A percentile compares a stretch with the other conserved stretches of the same genome.
Evolutionary conservation across 345 rosid genomes (phyloP).

Genomic region (Eucalyptus urophylla): DNA sequence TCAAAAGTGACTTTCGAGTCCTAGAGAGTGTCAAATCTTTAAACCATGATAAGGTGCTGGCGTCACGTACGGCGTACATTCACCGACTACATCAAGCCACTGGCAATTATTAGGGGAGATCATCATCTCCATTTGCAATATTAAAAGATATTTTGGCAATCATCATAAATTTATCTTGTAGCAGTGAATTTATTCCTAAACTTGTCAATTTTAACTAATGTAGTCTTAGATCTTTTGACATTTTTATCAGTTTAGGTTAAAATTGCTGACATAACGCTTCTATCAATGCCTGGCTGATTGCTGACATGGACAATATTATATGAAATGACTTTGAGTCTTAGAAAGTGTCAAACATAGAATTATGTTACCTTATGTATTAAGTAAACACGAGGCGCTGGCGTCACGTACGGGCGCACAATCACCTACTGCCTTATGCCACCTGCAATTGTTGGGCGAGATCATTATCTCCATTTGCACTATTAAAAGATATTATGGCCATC

Average conservation of each 20-base stretch:
- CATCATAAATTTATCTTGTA: too few relatives aligned
- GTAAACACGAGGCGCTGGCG: background rate
- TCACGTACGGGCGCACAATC: background rate
- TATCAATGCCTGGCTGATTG: too few relatives aligned
- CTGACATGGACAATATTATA: background rate
- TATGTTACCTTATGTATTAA: too few relatives aligned
- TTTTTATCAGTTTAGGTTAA: background rate
- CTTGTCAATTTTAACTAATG: background rate
- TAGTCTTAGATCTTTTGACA: background rate
- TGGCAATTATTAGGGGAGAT: background rate
- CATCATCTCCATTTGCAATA: background rate
- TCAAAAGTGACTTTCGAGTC: background rate
- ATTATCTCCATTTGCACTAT: background rate
- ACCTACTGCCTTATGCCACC: background rate
- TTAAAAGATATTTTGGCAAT: background rate
- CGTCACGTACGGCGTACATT: background rate
- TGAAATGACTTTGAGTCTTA: background rate
- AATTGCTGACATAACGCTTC: background rate
- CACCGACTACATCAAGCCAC: background rate
- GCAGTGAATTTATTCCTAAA: background rate
- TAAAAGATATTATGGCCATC: background rate
- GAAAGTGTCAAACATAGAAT: background rate
- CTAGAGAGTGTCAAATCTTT: background rate
- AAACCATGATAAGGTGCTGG: background rate
- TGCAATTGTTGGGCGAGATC: background rate